Base-by-base conservation (phyloP, 805 yeast species). In the Cyberlindnera mrakii region DNA sequence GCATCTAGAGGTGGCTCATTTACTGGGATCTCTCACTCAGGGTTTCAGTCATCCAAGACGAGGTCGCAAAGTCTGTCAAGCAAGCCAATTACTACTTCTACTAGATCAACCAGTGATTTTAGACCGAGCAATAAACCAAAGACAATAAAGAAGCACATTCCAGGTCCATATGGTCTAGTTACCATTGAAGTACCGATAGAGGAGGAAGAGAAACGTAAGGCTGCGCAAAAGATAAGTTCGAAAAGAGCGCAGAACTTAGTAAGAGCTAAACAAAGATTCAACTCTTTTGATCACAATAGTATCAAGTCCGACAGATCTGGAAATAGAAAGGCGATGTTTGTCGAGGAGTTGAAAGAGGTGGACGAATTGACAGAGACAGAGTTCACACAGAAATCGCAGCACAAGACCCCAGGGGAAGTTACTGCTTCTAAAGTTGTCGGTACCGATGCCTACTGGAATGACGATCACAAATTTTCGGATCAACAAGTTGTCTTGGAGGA, bases 81-180 rank as follows among this genome's bases (percentile, higher is more conserved):
- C 5, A 44, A 33, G 18, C 48, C 51, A 9, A 20, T 19, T 30
- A 8, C 31, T 30, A 14, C 16, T 30, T n/a, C 15, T 15, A 30
- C 33, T 30, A 15, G 16, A 10, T 6, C 30, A 19, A 17, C 25
- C 14, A 25, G 15, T 29, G 16, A 11, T 10, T 23, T 31, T 23
- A 39, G 17, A 20, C 35, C 35, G 10, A n/a, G 23, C 5, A 31
- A 35, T 3, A 49, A 43, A 29, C 67, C 68, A 13, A 74, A 66
- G 42, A 81, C 75, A 64, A 74, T 82, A 9, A 82, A 80, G 50
- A 81, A 77, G 49, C 84, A 83, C 63, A 71, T 84, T 37, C 91
- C 93, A 2, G 81, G 88, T 2, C 80, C 85, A 4, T 71, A 77
- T 52, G 93, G 93, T 13, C 68, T 84, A 43, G 74, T 80, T 39